Evolutionary conservation across 345 rosid species (phyloP), one percentile per base, ranked within the genome.

Genomic region (Syzygium jambos): DNA sequence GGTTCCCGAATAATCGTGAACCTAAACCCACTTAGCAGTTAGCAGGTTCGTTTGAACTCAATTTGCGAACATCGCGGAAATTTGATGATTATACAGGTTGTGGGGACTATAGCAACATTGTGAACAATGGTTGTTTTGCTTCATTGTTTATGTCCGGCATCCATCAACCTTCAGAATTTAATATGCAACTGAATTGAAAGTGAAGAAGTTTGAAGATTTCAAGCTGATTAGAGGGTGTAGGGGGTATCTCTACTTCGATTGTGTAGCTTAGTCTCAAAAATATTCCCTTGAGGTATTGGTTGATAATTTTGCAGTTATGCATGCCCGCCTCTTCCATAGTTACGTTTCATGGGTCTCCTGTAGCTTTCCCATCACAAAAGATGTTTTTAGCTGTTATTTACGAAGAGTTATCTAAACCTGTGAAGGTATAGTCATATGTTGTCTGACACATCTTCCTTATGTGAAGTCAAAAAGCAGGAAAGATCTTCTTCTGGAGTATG

Each of bases 401-500:
- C 27, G 27, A 73, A 30, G 78, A 30, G 78, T 68, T 8, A 21
- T 68, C 78, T 68, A 68, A 68, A 38, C 23, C 46, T 1, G 23
- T 30, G 78, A 17, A 73, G 49, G 49, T 38, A 38, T 21, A 73
- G 82, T 73, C 82, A 9, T 73, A 19, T 3, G 7, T 21, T 38
- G 82, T 73, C 82, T 73, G 85, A 82, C 34, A 56, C 53, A 51
- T 56, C 65, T 88, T 88, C 61, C 53, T 80, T 16, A 59, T 85
- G 87, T 83, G 87, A 51, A 94, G 96, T 90, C 98, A 14, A 94
- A 94, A 89, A 91, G 87, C 83, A 94, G 99, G 91, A 96, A 94
- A 85, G 99, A 96, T 27, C 94, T 98, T 86, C 90, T 98, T 13
- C 38, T 98, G 93, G 98, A 98, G 93, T 98, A 98, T 91, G 99